A percentile compares a stretch with the other conserved stretches of the same genome.
phyloP scores from a whole-genome alignment of 257 asterid species.

The Solanum habrochaites region DNA sequence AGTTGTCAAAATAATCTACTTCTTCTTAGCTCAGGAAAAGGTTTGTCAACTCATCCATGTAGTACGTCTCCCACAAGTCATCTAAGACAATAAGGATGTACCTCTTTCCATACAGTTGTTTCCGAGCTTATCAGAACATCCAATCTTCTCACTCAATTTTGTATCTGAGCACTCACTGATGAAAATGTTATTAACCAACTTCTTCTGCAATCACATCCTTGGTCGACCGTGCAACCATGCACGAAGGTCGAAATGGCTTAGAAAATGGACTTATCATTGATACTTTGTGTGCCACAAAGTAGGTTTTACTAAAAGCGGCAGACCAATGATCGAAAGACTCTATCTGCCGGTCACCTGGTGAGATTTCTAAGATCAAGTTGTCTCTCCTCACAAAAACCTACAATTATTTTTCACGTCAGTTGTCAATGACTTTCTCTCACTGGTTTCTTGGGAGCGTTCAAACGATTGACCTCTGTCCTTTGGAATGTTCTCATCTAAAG shows the following conservation, averaged over 20 bases:
- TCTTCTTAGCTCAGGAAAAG: accelerated
- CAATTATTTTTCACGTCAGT: not conserved
- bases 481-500: not conserved
- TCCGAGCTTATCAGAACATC: not conserved
- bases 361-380: not conserved
- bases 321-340: not conserved
- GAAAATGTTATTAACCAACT: not conserved
- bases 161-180: not conserved
- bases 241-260: not conserved
- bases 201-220: not conserved
- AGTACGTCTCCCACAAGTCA: too few relatives aligned
- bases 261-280: not conserved
- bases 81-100: too few relatives aligned
- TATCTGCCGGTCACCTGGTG: not conserved
- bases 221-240: not conserved
- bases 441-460: not conserved
- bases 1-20: too few relatives aligned
- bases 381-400: not conserved
- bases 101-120: not conserved
- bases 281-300: not conserved
- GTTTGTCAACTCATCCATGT: too few relatives aligned
- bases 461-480: not conserved
- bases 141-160: not conserved
- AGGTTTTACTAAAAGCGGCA: not conserved
- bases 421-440: not conserved